phyloP scores from a whole-genome alignment of 2,329 filamentous ascomycete species.

The Paracamarosporium sp. region DNA sequence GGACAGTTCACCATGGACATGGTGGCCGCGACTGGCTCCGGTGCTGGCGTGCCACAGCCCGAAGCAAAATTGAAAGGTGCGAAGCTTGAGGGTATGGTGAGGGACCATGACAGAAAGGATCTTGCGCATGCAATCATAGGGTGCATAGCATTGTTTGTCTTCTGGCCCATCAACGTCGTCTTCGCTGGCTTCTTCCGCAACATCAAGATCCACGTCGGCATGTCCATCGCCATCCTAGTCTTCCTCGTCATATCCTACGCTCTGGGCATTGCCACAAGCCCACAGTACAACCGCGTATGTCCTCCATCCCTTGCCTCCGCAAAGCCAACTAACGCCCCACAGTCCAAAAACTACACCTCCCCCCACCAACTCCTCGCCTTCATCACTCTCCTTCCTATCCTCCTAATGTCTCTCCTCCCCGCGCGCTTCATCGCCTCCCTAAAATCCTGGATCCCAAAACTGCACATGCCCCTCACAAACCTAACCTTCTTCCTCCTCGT shows the following conservation, averaged over 20 bases:
- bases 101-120: conserved; percentile 35
- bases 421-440: conserved; percentile 31
- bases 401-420: conserved; percentile 31
- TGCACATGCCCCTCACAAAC: conserved; percentile 53
- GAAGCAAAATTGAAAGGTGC: conserved; percentile 29
- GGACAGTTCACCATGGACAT: conserved; percentile 52
- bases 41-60: conserved; percentile 41
- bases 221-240: conserved; percentile 47
- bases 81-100: conserved; percentile 24
- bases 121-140: conserved; percentile 41
- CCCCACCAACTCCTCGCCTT: conserved; percentile 58
- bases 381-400: conserved; percentile 37
- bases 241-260: conserved; percentile 48
- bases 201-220: conserved; percentile 50
- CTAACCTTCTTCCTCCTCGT: conserved; percentile 33
- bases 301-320: not conserved
- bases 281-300: conserved; percentile 49
- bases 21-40: conserved; percentile 40
- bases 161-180: conserved; percentile 41
- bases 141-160: conserved; percentile 40
- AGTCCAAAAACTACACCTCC: conserved; percentile 52
- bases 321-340: conserved; percentile 7
- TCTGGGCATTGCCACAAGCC: conserved; percentile 51
- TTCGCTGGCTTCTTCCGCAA: conserved; percentile 48
- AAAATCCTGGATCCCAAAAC: conserved; percentile 42